These are phyloP conservation scores for Ensete glaucum DNA, from an alignment of 176 grass and related monocot genomes.

Conservation along the genomic window DNA sequence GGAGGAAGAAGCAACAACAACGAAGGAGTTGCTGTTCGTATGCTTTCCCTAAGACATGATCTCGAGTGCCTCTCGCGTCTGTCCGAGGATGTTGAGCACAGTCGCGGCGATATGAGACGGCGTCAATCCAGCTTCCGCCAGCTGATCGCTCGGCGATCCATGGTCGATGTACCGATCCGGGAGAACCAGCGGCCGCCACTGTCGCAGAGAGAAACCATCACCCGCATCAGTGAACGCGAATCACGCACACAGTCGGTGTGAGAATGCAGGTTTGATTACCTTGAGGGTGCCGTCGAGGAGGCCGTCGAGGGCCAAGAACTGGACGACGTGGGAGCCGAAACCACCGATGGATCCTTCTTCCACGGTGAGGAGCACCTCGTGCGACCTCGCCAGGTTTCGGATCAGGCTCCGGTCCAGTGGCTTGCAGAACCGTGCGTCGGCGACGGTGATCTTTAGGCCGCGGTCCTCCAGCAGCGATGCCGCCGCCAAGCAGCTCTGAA, in stretches of 20 bases:
- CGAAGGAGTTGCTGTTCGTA: not conserved
- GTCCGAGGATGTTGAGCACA: conserved; percentile 76
- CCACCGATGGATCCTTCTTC: conserved; percentile 97
- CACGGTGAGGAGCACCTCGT: conserved; percentile 94
- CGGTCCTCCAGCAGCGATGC: conserved; percentile 48
- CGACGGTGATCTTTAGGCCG: conserved; percentile 71
- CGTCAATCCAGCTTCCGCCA: conserved; percentile 74
- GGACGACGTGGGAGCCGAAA: conserved; percentile 84
- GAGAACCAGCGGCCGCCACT: conserved; percentile 93
- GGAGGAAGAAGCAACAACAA: too few relatives aligned
- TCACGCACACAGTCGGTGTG: too few relatives aligned
- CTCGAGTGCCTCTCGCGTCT: conserved; percentile 73
- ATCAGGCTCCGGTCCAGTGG: conserved; percentile 76
- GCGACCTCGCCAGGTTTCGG: conserved; percentile 62
- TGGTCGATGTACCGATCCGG: conserved; percentile 91
- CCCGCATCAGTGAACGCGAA: too few relatives aligned
- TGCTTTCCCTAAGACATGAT: conserved; percentile 54
- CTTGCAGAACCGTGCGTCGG: conserved; percentile 94
- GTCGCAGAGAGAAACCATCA: conserved; percentile 15
- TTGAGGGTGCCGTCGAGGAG: conserved; percentile 86
- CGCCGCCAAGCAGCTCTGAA: conserved; percentile 78
- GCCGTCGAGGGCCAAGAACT: conserved; percentile 88
- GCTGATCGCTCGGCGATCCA: conserved; percentile 73
- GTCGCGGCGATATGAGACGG: conserved; percentile 82
- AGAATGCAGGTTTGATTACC: conserved; percentile 22